These are phyloP conservation scores for Candida anutae DNA, from an alignment of 1,139 yeast genomes.

Conservation along the genomic window DNA sequence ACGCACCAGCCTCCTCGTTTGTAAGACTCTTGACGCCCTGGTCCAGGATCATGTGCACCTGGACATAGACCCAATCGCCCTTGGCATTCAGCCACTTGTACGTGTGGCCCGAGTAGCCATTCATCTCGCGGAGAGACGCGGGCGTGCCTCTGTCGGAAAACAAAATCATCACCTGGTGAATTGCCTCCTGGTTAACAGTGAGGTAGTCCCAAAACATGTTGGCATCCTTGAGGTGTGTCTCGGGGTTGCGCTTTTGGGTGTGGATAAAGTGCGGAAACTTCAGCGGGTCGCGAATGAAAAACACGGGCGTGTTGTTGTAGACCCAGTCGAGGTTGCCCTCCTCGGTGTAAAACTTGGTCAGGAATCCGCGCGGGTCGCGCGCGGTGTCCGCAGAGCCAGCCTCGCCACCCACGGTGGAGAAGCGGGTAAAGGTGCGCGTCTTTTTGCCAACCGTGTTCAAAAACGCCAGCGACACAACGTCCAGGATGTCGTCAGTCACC, in stretches of 20 bases:
- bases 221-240: slow-evolving; percentile 74
- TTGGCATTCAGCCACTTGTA: slow-evolving; percentile 61
- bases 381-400: slow-evolving; percentile 78
- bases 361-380: slow-evolving; percentile 86
- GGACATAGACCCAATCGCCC: slow-evolving; percentile 60
- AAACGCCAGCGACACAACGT: slow-evolving; percentile 63
- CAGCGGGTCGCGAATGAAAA: slow-evolving; percentile 79
- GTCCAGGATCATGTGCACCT: slow-evolving; percentile 55
- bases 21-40: slow-evolving; percentile 54
- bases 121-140: slow-evolving; percentile 53
- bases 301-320: slow-evolving; percentile 83
- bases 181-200: slow-evolving; percentile 46
- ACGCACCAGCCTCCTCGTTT: slow-evolving; percentile 48
- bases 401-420: slow-evolving; percentile 89
- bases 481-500: slow-evolving; percentile 76
- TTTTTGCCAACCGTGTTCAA: slow-evolving; percentile 68
- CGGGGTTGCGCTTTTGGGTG: slow-evolving; percentile 71
- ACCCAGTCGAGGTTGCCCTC: slow-evolving; percentile 88
- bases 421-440: slow-evolving; percentile 66
- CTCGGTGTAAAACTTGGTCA: slow-evolving; percentile 77
- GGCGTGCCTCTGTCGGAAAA: slow-evolving; percentile 63
- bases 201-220: slow-evolving; percentile 72
- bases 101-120: slow-evolving; percentile 74
- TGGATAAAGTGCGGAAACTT: slow-evolving; percentile 87
- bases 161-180: slow-evolving; percentile 11